Evolutionary conservation across 106 monocot genomes (phyloP), one percentile per base, ranked within the genome.

Genomic region (Dendrobium catenatum): DNA sequence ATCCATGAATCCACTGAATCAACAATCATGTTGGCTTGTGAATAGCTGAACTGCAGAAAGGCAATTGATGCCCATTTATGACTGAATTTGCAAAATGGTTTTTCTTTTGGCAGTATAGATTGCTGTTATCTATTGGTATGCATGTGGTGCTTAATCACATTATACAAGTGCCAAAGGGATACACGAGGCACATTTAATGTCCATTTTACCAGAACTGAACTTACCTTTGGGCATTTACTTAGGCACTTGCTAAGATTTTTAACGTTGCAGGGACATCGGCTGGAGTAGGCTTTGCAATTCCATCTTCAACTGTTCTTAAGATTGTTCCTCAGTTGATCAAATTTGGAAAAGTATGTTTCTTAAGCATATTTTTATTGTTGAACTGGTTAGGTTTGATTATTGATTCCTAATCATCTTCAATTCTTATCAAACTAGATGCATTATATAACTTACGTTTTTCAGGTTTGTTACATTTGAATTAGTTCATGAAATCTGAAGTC

Each of bases 281-380:
- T 31, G 98, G 98, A 79, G 98, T 99, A 33, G 95, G 95, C 44
- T 99, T 98, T 85, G 98, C 95, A 41, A 99, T 99, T 75, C 98
- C 92, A 80, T 99, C 95, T 79, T 91, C 91, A 79, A 90, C 93
- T 79, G 91, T 99, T 51, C 86, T 88, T 26, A 98, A 87, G 86
- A 87, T 98, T 75, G 88, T 91, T n/a, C 98, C 95, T 82, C 98
- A 95, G 79, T 81, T 99, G 76, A 99, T 95, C 73, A 86, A 93
- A 75, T 91, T 93, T 87, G 95, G 95, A 56, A 91, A 87, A 84
- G 98, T 95, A 89, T 83, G 91, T 72, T 77, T 72, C 18, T 18
- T 24, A 64, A 64, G 26, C 26, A 64, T 64, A 26, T 51, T 51
- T 2, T 29, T n/a, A 15, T 72, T 72, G 5, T 40, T 72, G 2